Evolutionary conservation across 2,329 filamentous ascomycete species (phyloP).

Genomic region (Hymenoscyphus fructigenus): DNA sequence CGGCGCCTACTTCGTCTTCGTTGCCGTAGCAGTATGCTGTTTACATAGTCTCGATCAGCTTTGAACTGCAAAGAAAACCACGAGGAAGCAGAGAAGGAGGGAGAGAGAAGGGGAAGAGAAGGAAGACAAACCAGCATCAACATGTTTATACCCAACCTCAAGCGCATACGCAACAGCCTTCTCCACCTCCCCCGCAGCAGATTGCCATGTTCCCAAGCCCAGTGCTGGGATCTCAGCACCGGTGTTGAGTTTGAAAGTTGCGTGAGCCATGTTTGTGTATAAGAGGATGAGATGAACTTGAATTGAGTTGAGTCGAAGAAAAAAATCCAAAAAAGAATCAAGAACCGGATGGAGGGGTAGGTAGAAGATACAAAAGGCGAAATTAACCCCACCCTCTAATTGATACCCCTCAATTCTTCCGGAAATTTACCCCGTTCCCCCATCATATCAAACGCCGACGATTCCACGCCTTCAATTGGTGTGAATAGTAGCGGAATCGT

Average conservation of each 20-base stretch:
- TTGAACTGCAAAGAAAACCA: not conserved
- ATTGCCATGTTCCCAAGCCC: slow-evolving; percentile 48
- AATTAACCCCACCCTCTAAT: not conserved
- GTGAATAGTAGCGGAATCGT: not conserved
- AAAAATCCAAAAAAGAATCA: not conserved
- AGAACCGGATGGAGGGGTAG: slow-evolving; percentile 3
- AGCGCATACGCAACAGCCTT: slow-evolving; percentile 42
- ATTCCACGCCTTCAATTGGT: not conserved
- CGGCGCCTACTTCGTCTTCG: slow-evolving; percentile 79
- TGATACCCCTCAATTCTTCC: not conserved
- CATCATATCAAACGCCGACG: not conserved
- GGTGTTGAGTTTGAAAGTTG: slow-evolving; percentile 37
- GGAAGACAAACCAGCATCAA: slow-evolving; percentile 39
- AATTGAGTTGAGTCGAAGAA: no score
- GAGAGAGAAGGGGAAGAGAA: not conserved
- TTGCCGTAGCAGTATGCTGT: slow-evolving; percentile 75
- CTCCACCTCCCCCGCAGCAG: slow-evolving; percentile 43
- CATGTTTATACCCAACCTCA: slow-evolving; percentile 52
- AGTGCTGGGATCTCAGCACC: slow-evolving; percentile 42
- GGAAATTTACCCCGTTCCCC: not conserved
- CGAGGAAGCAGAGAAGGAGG: not conserved
- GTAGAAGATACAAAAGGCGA: not conserved
- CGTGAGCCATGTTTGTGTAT: no score
- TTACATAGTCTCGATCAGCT: no score
- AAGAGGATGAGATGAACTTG: not conserved